Evolutionary conservation across 345 rosid species (phyloP).

Genomic region (Euphorbia peplus): DNA sequence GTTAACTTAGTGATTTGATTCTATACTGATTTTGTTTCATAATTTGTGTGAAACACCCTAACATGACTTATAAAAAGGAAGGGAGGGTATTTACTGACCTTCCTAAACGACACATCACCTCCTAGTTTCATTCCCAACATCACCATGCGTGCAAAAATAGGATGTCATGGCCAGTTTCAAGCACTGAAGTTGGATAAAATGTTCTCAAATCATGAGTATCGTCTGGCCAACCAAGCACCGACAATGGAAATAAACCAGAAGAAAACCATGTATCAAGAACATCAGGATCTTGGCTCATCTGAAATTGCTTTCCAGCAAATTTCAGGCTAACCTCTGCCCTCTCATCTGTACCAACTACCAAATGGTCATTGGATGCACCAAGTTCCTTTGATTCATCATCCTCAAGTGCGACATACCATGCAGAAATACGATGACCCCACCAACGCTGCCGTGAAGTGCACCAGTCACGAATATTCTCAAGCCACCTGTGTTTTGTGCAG

Average conservation of each 20-base stretch:
- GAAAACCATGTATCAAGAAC: constrained; percentile 99
- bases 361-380: constrained; percentile 77
- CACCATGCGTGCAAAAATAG: constrained; percentile 95
- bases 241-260: constrained; percentile 80
- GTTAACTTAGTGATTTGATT: no score
- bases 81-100: constrained; percentile 51
- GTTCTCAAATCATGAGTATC: constrained; percentile 77
- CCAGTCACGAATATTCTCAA: constrained; percentile 96
- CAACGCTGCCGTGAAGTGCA: constrained; percentile 94
- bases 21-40: no score
- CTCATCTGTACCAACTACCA: constrained; percentile 82
- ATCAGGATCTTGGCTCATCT: constrained; percentile 81
- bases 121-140: constrained; percentile 83
- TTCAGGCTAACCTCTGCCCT: constrained; percentile 47
- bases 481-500: constrained; percentile 64
- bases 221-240: constrained; percentile 94
- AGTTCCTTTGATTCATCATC: constrained; percentile 71
- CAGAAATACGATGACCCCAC: constrained; percentile 98
- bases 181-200: constrained; percentile 90
- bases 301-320: constrained; percentile 70
- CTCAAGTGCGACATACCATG: constrained; percentile 81
- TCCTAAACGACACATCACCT: constrained; percentile 84
- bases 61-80: no score
- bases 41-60: no score
- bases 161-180: constrained; percentile 97